phyloP scores from a whole-genome alignment of 192 early-diverging fungal species.

The Rhizoclosmatium sp. region DNA sequence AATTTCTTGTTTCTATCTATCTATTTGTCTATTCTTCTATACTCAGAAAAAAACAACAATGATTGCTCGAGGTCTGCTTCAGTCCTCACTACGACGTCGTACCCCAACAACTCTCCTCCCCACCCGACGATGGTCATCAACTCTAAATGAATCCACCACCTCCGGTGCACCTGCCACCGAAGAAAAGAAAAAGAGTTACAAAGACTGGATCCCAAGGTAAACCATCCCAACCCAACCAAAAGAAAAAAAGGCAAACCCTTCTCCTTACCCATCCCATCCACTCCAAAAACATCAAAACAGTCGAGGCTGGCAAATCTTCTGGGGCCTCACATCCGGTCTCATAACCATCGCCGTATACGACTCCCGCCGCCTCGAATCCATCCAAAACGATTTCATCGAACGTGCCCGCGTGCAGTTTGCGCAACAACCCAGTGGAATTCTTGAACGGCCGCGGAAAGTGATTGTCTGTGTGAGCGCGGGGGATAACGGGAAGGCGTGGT shows the following conservation, averaged over 20 bases:
- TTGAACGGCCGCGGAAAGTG: slow-evolving; percentile 31
- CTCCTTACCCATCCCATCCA: neutral
- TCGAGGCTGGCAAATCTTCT: slow-evolving; percentile 32
- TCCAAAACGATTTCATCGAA: neutral
- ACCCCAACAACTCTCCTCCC: too few relatives aligned
- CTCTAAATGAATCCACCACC: too few relatives aligned
- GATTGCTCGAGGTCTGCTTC: too few relatives aligned
- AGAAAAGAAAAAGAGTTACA: slow-evolving; percentile 5
- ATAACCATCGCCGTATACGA: slow-evolving; percentile 15
- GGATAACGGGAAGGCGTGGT: neutral
- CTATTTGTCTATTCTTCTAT: too few relatives aligned
- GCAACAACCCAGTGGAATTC: neutral
- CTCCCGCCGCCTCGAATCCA: neutral
- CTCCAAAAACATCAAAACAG: neutral
- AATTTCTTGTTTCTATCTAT: too few relatives aligned
- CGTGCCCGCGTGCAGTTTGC: neutral
- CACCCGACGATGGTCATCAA: too few relatives aligned
- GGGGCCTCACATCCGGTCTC: neutral
- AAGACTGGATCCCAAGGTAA: neutral
- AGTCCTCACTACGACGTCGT: too few relatives aligned
- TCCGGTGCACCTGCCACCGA: neutral
- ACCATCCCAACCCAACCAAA: too few relatives aligned
- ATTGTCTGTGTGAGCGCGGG: slow-evolving; percentile 21
- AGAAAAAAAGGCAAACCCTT: neutral
- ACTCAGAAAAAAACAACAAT: too few relatives aligned